Evolutionary conservation across 2,329 filamentous ascomycete species (phyloP), one percentile per base, ranked within the genome.

Genomic region (Ophiostoma himal-ulmi): DNA sequence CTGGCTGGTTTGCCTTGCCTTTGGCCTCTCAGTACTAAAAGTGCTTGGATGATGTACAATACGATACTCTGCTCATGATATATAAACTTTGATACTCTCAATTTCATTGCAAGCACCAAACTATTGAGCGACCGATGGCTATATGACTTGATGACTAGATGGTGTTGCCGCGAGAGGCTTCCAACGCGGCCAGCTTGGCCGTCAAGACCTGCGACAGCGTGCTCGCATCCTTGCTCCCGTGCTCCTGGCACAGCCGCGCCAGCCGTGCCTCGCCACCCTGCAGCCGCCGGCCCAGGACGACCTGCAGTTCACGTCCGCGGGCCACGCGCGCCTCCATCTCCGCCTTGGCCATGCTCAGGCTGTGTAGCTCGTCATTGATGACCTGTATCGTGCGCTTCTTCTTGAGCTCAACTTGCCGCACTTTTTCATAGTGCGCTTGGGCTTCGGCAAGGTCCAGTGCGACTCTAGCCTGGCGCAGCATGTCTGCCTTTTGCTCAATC

Each of bases 311-410:
- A 6, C 65, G 70, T 5, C 41, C 70, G 26, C 71, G 69, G 1
- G 26, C 64, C 34, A 72, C 39, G n/a, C 68, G 54, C 34, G 69
- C 73, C 44, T 69, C 67, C 3, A 69, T 69, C 52, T 69, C 60
- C 3, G 54, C 30, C 67, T 70, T 48, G 20, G 37, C 26, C 20
- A 41, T 70, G 5, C 52, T 69, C 44, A 74, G 37, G 37, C 69
- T 74, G 30, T 73, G 74, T 44, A 79, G 73, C 70, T 77, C 74
- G 69, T 71, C 73, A 34, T 76, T 70, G 57, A 67, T 48, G 20
- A 39, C 22, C n/a, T 30, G 5, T 11, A 67, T 30, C 8, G 41
- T 67, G 20, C 41, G 70, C 36, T 37, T 37, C 37, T 48, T 13
- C 3, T 14, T 34, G 11, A 39, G 37, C 68, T 71, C 65, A 7